Evolutionary conservation across 768 basidiomycete species (phyloP).

Genomic region (Lentinus tigrinus): DNA sequence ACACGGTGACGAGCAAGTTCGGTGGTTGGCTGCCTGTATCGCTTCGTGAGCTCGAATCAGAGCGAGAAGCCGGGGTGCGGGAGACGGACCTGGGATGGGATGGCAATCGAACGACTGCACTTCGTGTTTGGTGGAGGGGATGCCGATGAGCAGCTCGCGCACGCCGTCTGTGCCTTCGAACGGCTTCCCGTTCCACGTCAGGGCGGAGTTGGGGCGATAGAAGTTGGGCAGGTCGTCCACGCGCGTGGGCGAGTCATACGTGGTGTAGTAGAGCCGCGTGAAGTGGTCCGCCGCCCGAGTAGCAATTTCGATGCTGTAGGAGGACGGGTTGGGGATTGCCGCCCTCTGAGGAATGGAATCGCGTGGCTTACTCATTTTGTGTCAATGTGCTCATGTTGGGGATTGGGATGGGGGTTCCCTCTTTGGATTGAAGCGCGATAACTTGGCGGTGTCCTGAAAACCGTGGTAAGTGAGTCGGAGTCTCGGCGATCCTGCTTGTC

Average conservation of each 20-base stretch:
- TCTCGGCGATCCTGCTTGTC: no score
- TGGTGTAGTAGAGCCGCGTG: constrained; percentile 76
- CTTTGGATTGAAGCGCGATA: constrained; percentile 1
- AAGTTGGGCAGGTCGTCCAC: constrained; percentile 76
- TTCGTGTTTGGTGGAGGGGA: constrained; percentile 82
- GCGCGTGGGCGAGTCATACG: constrained; percentile 80
- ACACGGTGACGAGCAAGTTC: constrained; percentile 74
- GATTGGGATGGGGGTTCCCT: not conserved
- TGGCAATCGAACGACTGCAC: constrained; percentile 89
- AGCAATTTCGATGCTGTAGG: constrained; percentile 77
- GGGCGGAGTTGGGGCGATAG: constrained; percentile 71
- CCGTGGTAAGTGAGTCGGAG: no score
- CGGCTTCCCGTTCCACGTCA: constrained; percentile 86
- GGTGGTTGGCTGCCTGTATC: constrained; percentile 70
- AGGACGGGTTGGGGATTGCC: not conserved
- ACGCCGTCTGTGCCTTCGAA: constrained; percentile 73
- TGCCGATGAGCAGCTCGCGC: constrained; percentile 61
- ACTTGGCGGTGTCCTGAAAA: not conserved
- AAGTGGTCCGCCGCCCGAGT: constrained; percentile 83
- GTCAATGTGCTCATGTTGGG: constrained; percentile 32
- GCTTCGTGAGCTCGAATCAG: not conserved
- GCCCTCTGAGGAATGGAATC: not conserved
- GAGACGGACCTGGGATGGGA: constrained; percentile 70
- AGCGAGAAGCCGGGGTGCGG: not conserved
- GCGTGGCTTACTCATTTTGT: constrained; percentile 31